phyloP scores from a whole-genome alignment of 345 rosid species.

The Brassica carinata region DNA sequence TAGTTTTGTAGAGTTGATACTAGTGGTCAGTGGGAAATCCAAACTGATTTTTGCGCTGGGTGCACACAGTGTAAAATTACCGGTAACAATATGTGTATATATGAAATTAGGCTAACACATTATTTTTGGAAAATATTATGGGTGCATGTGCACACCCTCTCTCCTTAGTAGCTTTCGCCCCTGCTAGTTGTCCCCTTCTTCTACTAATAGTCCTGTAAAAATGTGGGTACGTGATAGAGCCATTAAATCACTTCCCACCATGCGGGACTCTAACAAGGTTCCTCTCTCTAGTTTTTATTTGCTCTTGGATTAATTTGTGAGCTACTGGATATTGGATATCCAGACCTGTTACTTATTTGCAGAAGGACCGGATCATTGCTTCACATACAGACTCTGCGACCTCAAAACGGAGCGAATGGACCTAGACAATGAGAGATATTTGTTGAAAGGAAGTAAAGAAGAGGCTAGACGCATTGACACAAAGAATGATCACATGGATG shows the following conservation, averaged over 20 bases:
- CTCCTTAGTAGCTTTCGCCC: no score
- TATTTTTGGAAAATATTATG: no score
- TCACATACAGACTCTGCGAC: constrained; percentile 53
- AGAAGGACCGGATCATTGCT: constrained; percentile 69
- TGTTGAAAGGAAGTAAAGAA: constrained; percentile 65
- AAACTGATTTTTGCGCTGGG: no score
- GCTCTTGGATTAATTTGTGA: neutral
- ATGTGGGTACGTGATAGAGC: constrained; percentile 60
- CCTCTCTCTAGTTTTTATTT: neutral
- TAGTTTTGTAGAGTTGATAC: no score
- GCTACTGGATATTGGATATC: neutral
- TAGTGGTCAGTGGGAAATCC: no score
- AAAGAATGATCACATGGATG: constrained; percentile 71
- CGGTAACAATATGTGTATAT: no score
- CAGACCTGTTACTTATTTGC: constrained; percentile 39
- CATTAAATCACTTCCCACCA: constrained; percentile 52
- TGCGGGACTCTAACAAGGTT: constrained; percentile 21
- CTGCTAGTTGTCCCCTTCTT: constrained; percentile 12
- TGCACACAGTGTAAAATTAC: no score
- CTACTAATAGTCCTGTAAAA: constrained; percentile 42
- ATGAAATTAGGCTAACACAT: no score
- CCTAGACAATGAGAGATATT: constrained; percentile 56
- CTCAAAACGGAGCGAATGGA: constrained; percentile 61
- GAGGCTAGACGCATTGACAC: constrained; percentile 67
- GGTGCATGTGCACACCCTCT: no score